Evolutionary conservation across 2,329 filamentous ascomycete species (phyloP), one percentile per base, ranked within the genome.

Genomic region (Dryadomyces quercus-mongolicae): DNA sequence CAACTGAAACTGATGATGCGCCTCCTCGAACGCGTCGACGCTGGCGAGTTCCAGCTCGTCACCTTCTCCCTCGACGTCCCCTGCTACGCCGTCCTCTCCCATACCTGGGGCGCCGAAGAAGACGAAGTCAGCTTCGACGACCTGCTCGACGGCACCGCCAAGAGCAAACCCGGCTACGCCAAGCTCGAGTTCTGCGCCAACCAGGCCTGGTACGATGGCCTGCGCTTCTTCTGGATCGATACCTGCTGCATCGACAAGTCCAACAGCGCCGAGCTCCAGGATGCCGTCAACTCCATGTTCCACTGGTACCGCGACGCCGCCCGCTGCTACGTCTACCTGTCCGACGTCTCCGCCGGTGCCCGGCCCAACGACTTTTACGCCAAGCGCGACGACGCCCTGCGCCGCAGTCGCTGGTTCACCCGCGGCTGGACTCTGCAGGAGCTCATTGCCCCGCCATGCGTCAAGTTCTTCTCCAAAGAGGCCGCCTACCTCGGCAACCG

Each of bases 361-460:
- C 9, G 7, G 3, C 3, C 15, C 38, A 16, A 18, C 21, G 9
- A 10, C 1, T 18, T 7, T 21, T 12, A 31, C 10, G 6, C 7
- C 15, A 8, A 20, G 13, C 40, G 49, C 21, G 21, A 31, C 8
- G 16, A 20, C 2, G 36, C 38, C 20, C 52, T 57, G 7, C 22
- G 25, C 8, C 8, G 34, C 2, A 55, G 56, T 49, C 44, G 51
- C 8, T 59, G 58, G 58, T 59, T 58, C 45, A 52, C 49, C 3
- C 36, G 54, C 0, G 55, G 56, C 18, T 57, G 56, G 56, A 57
- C 57, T 16, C 54, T 59, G 13, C 50, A 54, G 40, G 57, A 58
- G n/a, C 55, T 58, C 5, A 31, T 58, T 12, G 53, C 51, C 12
- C 49, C 53, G 1, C 7, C 21, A 4, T 38, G 45, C 5, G 46